These are phyloP conservation scores for Tetratostichococcus sp. DNA, from an alignment of 139 green algal genomes.

Conservation along the genomic window DNA sequence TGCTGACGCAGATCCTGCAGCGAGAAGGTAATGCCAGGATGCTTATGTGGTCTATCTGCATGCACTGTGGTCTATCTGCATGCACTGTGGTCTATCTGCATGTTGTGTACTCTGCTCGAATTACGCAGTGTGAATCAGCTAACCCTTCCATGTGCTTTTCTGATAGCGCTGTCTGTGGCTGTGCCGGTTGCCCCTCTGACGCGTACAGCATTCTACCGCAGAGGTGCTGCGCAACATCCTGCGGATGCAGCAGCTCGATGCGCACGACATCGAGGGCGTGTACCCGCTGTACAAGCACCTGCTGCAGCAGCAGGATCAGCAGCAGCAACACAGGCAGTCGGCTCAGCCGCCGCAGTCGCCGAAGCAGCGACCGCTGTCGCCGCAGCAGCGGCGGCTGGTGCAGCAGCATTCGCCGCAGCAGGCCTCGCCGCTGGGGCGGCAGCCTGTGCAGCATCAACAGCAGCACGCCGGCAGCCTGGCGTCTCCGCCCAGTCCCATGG, in stretches of 20 bases:
- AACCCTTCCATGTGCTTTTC: too few species aligned
- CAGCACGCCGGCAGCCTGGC: not conserved
- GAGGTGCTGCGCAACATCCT: constrained; percentile 46
- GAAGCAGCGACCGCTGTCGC: not conserved
- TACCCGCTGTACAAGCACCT: constrained; percentile 34
- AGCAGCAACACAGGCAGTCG: not conserved
- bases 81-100: too few species aligned
- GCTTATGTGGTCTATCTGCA: not conserved
- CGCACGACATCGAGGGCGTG: constrained; percentile 48
- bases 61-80: too few species aligned
- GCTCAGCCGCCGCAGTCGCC: not conserved
- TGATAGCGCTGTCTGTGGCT: too few species aligned
- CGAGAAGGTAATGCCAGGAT: not conserved
- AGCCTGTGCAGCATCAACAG: not conserved
- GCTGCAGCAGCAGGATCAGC: not conserved
- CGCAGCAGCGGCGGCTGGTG: not conserved
- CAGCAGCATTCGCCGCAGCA: not conserved
- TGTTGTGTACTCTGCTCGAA: too few species aligned
- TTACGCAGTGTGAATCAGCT: too few species aligned
- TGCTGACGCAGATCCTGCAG: constrained; percentile 24
- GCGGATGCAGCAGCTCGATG: constrained; percentile 50
- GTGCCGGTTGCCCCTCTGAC: too few species aligned
- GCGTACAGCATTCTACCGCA: too few species aligned
- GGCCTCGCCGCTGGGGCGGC: not conserved
- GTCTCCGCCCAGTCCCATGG: not conserved